Evolutionary conservation across 371 early-diverging fungal genomes (phyloP).

Genomic region (Cokeromyces recurvatus): DNA sequence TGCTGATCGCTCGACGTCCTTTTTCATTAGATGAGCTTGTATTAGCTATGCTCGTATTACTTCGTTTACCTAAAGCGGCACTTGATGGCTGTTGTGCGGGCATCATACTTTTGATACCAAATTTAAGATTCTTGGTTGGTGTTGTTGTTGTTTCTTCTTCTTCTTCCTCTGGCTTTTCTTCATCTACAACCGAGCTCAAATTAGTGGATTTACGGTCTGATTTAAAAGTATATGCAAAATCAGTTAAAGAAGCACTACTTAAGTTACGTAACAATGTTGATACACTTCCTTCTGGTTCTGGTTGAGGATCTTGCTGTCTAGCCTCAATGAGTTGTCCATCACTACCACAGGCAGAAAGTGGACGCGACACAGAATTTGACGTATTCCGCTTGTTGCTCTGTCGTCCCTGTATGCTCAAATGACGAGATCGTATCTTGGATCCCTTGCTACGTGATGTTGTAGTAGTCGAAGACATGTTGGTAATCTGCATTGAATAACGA

Average conservation of each 20-base stretch:
- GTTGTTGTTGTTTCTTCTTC: background rate
- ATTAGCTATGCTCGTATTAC: too few species aligned
- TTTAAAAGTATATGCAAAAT: slow-evolving; percentile 28
- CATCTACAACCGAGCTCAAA: slow-evolving; percentile 19
- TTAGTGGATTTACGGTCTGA: slow-evolving; percentile 29
- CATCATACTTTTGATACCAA: slow-evolving; percentile 32
- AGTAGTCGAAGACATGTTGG: background rate
- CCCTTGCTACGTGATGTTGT: slow-evolving; percentile 14
- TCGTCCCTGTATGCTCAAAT: slow-evolving; percentile 16
- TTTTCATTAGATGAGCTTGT: background rate
- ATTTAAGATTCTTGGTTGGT: slow-evolving; percentile 18
- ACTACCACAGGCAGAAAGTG: slow-evolving; percentile 11
- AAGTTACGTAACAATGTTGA: slow-evolving; percentile 23
- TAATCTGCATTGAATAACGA: slow-evolving; percentile 9
- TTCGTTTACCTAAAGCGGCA: slow-evolving; percentile 13
- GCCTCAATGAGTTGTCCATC: slow-evolving; percentile 8
- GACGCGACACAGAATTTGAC: slow-evolving; percentile 1
- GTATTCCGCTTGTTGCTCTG: background rate
- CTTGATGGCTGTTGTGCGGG: slow-evolving; percentile 11
- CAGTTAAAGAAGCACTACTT: slow-evolving; percentile 34
- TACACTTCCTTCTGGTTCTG: slow-evolving; percentile 24
- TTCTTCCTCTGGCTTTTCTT: slow-evolving; percentile 15
- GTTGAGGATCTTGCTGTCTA: slow-evolving; percentile 1
- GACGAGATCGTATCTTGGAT: slow-evolving; percentile 18
- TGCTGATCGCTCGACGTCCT: slow-evolving; percentile 37